phyloP scores from a whole-genome alignment of 495 filamentous ascomycete genomes.

The Staphylotrichum longicolle region DNA sequence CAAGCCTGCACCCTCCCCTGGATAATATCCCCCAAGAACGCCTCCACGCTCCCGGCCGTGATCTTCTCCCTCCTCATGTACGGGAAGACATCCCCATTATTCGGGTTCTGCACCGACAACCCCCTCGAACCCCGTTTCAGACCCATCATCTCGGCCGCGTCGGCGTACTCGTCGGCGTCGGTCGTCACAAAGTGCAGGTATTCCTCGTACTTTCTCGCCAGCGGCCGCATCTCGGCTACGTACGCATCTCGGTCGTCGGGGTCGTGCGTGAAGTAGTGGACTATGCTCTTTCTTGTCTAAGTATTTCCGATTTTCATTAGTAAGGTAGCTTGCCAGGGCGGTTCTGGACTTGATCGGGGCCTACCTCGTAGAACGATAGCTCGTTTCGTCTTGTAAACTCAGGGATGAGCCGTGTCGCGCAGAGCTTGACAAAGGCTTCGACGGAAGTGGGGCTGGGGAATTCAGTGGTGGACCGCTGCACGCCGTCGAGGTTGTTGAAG shows the following conservation, averaged over 20 bases:
- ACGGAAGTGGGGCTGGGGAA: conserved; percentile 33
- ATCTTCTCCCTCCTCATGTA: conserved; percentile 33
- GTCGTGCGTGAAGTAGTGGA: conserved; percentile 43
- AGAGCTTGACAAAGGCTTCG: conserved; percentile 38
- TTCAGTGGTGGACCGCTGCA: conserved; percentile 36
- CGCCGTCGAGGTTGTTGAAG: conserved; percentile 43
- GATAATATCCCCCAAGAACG: conserved; percentile 46
- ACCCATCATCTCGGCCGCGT: conserved; percentile 43
- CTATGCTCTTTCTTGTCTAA: conserved; percentile 46
- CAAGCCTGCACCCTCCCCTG: conserved; percentile 44
- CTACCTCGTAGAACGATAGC: conserved; percentile 16
- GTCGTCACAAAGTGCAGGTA: conserved; percentile 49
- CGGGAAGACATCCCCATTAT: conserved; percentile 44
- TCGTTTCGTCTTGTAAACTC: conserved; percentile 48
- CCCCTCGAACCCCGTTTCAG: conserved; percentile 25
- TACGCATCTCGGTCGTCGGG: conserved; percentile 31
- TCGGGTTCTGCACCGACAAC: conserved; percentile 45
- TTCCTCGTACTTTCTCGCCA: conserved; percentile 50
- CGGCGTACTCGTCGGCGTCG: conserved; percentile 46
- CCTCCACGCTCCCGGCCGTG: conserved; percentile 37
- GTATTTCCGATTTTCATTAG: too few species aligned
- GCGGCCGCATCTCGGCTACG: conserved; percentile 35
- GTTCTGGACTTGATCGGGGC: not conserved
- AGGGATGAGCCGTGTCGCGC: conserved; percentile 40
- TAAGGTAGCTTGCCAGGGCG: too few species aligned